phyloP scores from a whole-genome alignment of 2,329 filamentous ascomycete genomes.

The Mycosphaerelloides madeirae region DNA sequence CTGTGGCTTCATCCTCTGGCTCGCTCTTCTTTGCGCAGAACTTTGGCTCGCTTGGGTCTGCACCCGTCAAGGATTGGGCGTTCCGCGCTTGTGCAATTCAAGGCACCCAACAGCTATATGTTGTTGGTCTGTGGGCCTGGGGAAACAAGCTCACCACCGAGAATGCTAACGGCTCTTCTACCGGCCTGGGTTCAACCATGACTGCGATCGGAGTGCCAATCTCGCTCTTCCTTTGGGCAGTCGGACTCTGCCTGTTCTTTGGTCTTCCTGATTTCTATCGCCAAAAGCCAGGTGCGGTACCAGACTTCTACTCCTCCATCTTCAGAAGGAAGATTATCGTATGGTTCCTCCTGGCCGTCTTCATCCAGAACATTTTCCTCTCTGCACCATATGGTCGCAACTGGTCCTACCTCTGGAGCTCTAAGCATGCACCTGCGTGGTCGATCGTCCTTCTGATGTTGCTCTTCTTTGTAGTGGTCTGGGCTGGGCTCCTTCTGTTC shows the following conservation, averaged over 20 bases:
- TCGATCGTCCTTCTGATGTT: constrained; percentile 54
- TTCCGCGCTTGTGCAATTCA: constrained; percentile 63
- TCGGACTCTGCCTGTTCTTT: constrained; percentile 53
- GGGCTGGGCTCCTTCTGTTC: constrained; percentile 49
- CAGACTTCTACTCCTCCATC: constrained; percentile 60
- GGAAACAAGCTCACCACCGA: constrained; percentile 51
- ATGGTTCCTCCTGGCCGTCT: constrained; percentile 62
- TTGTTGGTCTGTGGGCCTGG: constrained; percentile 64
- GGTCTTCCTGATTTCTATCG: constrained; percentile 66
- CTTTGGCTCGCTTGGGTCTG: constrained; percentile 49
- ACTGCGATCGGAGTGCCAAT: constrained; percentile 55
- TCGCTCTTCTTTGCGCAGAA: constrained; percentile 64
- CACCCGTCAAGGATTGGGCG: constrained; percentile 61
- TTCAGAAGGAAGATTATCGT: constrained; percentile 60
- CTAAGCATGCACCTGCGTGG: constrained; percentile 53
- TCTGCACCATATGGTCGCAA: constrained; percentile 62
- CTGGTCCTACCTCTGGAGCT: constrained; percentile 61
- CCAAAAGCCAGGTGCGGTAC: constrained; percentile 58
- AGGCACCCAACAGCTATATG: constrained; percentile 63
- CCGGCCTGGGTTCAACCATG: constrained; percentile 24
- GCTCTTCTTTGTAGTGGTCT: constrained; percentile 52
- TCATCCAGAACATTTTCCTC: constrained; percentile 64
- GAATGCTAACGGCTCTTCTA: constrained; percentile 39
- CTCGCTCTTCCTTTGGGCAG: constrained; percentile 52
- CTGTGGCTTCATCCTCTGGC: constrained; percentile 58